phyloP scores from a whole-genome alignment of 2,329 filamentous ascomycete species.

The Botryotinia globosa region DNA sequence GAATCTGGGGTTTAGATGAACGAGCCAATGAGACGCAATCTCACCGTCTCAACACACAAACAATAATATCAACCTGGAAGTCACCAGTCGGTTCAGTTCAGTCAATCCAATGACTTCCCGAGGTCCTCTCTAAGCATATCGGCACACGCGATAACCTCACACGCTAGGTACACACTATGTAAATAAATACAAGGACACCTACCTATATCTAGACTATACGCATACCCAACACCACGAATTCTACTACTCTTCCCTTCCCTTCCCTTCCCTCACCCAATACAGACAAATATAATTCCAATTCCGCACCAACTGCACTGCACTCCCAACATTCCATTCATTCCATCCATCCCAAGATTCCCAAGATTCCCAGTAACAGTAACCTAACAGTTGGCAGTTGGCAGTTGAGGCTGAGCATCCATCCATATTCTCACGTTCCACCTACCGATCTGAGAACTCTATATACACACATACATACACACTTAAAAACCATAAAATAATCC shows the following conservation, averaged over 20 bases:
- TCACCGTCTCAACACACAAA: background rate
- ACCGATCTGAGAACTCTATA: conserved; percentile 1
- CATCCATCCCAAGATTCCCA: background rate
- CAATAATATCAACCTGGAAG: background rate
- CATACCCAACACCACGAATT: background rate
- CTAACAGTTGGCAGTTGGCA: no score
- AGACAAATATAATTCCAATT: background rate
- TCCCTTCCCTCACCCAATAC: background rate
- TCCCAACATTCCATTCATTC: background rate
- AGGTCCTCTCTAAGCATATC: background rate
- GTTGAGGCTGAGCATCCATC: background rate
- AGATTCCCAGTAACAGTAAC: no score
- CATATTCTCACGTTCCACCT: background rate
- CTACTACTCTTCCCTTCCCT: background rate
- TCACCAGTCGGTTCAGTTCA: background rate
- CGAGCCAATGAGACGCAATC: background rate
- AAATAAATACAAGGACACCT: background rate
- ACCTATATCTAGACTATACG: background rate
- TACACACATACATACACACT: background rate
- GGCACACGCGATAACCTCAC: background rate
- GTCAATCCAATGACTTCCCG: background rate
- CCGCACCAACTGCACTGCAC: background rate
- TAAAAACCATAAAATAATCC: background rate
- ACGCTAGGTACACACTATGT: no score
- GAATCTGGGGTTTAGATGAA: conserved; percentile 12